Base-by-base conservation (phyloP, 1,284 basidiomycete genomes). In the Meira miltonrushii region DNA sequence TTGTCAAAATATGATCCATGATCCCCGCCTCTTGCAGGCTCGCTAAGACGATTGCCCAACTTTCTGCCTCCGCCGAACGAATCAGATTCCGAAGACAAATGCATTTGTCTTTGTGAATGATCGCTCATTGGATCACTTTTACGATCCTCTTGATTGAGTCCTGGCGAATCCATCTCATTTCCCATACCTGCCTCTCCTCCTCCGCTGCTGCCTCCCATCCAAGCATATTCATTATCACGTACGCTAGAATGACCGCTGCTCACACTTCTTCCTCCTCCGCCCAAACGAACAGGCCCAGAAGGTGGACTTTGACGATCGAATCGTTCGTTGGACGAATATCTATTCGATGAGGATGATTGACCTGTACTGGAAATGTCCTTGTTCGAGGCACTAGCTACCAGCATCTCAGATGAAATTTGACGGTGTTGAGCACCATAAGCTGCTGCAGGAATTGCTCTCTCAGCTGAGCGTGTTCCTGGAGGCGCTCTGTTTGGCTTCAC, bases 371-470 rank as follows among this genome's bases (percentile, higher is more conserved):
- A 19, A 46, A 39, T 23, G 17, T 40, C 28, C 51, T 43, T 53
- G 54, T 39, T 17, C 23, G 33, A 33, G 41, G 51, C 25, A 57
- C 46, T 54, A 49, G 49, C 49, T 28, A 39, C 15, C 37, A 56
- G 58, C 55, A 81, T 65, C 56, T 93, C 90, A 70, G 91, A 87
- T 74, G 92, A 89, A 83, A 95, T 89, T 61, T 87, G 89, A 19
- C 88, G 86, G 77, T 90, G 89, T 77, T 95, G 92, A 84, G 89
- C 87, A 68, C 92, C 92, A 76, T 94, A 96, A 72, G 90, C 88
- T 21, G 92, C 90, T 9, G 89, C 87, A 64, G 87, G 86, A 64
- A 95, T 85, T 2, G 90, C 86, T 80, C 86, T 89, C 79, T 95
- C 93, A 19, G 88, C 89, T 41, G 86, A 82, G 49, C 90, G 84